Evolutionary conservation across 495 filamentous ascomycete genomes (phyloP).

Genomic region (Penicillium dipodomyicola): DNA sequence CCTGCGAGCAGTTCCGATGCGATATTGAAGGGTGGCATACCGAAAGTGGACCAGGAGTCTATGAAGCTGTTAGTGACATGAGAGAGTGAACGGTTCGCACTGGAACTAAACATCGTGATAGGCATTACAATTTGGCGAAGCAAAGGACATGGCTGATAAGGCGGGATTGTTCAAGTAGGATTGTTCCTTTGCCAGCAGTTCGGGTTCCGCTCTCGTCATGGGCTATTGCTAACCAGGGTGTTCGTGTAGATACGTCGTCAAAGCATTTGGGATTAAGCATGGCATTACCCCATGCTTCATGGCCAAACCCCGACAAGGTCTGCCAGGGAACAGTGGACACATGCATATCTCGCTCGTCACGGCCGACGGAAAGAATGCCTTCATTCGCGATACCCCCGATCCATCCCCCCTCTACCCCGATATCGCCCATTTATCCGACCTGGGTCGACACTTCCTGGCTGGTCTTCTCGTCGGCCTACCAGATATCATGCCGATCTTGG

Average conservation of each 20-base stretch:
- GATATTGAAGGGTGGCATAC: conserved; percentile 96
- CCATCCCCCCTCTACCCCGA: conserved; percentile 68
- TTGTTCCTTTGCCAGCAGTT: not conserved
- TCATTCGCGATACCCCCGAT: conserved; percentile 70
- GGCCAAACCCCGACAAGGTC: conserved; percentile 89
- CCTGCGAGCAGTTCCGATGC: conserved; percentile 77
- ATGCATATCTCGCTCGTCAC: conserved; percentile 85
- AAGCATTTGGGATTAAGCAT: conserved; percentile 77
- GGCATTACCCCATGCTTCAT: conserved; percentile 97
- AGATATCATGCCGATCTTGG: conserved; percentile 92
- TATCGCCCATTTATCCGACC: conserved; percentile 73
- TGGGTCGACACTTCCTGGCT: conserved; percentile 91
- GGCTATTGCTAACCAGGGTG: not conserved
- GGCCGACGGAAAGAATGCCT: conserved; percentile 67
- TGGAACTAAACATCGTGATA: conserved; percentile 24
- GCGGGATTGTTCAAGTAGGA: conserved; percentile 86
- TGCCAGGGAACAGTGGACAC: conserved; percentile 92
- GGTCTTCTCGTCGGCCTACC: conserved; percentile 85
- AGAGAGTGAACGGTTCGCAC: conserved; percentile 1
- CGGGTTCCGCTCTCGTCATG: not conserved
- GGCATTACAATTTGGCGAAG: conserved; percentile 82
- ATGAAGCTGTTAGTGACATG: conserved; percentile 67
- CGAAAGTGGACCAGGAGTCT: conserved; percentile 92
- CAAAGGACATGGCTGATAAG: conserved; percentile 83
- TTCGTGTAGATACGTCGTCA: conserved; percentile 68